Evolutionary conservation across 345 rosid species (phyloP).

Genomic region (Melaleuca quinquenervia): DNA sequence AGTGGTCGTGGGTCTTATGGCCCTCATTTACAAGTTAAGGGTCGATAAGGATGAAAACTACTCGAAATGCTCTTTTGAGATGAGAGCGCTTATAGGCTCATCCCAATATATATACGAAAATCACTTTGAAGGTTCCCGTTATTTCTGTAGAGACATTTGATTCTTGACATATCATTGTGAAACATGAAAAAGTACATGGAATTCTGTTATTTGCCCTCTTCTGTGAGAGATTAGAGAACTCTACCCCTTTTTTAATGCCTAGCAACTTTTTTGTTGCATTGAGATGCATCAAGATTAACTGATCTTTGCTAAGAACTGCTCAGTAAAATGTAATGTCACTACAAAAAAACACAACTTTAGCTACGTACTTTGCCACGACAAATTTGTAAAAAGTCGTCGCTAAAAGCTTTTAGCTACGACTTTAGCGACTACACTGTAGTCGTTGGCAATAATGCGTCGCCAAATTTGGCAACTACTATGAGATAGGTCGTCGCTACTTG

Average conservation of each 20-base stretch:
- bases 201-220: background rate
- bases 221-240: background rate
- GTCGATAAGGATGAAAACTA: too few relatives aligned
- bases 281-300: background rate
- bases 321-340: background rate
- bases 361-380: too few relatives aligned
- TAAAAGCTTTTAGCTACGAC: too few relatives aligned
- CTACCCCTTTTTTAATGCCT: background rate
- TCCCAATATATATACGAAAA: background rate
- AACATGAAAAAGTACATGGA: background rate
- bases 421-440: too few relatives aligned
- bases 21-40: too few relatives aligned
- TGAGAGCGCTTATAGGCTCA: background rate
- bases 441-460: too few relatives aligned
- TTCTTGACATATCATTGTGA: background rate
- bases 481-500: too few relatives aligned
- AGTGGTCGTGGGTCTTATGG: too few relatives aligned
- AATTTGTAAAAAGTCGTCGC: too few relatives aligned
- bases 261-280: background rate
- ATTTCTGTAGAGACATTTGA: background rate
- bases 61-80: too few relatives aligned
- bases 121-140: background rate
- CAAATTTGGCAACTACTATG: too few relatives aligned
- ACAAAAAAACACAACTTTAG: too few relatives aligned
- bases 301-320: background rate